These are phyloP conservation scores for Arthrobotrys pseudoclavata DNA, from an alignment of 2,329 filamentous ascomycete genomes.

Conservation along the genomic window DNA sequence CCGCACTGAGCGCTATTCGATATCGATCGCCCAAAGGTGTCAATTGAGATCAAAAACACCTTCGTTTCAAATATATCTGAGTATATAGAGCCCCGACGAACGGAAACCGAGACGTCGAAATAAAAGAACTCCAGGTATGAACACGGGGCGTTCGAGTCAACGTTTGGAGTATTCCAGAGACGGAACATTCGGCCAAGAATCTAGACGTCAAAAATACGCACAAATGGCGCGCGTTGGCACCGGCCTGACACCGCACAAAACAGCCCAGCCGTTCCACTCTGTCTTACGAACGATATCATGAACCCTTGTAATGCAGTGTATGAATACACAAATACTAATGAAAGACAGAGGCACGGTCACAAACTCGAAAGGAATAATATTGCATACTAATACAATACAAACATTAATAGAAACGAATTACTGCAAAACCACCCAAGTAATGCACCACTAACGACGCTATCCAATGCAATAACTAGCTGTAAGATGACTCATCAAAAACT, in stretches of 20 bases:
- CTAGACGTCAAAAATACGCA: constrained; percentile 4
- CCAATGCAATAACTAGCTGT: neutral
- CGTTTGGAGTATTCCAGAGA: too few relatives aligned
- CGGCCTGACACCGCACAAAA: constrained; percentile 12
- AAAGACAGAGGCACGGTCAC: too few relatives aligned
- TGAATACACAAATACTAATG: too few relatives aligned
- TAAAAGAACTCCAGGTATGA: too few relatives aligned
- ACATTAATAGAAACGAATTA: neutral
- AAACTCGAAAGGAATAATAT: neutral
- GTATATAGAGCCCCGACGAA: too few relatives aligned
- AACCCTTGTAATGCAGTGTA: too few relatives aligned
- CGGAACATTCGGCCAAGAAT: neutral
- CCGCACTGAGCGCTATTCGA: neutral
- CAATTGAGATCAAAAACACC: too few relatives aligned
- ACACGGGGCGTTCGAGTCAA: too few relatives aligned
- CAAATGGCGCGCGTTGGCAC: constrained; percentile 20
- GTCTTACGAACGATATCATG: too few relatives aligned
- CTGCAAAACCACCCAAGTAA: constrained; percentile 12
- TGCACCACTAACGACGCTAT: constrained; percentile 22
- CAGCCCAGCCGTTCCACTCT: neutral
- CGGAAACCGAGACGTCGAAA: neutral
- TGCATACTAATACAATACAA: neutral
- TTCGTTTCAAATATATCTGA: too few relatives aligned
- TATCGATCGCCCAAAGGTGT: too few relatives aligned
- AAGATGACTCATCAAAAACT: constrained; percentile 27